A percentile compares a stretch with the other conserved stretches of the same genome.
These are phyloP conservation scores for Arthrinium puccinioides DNA, from an alignment of 2,329 filamentous ascomycete genomes.

Conservation along the genomic window DNA sequence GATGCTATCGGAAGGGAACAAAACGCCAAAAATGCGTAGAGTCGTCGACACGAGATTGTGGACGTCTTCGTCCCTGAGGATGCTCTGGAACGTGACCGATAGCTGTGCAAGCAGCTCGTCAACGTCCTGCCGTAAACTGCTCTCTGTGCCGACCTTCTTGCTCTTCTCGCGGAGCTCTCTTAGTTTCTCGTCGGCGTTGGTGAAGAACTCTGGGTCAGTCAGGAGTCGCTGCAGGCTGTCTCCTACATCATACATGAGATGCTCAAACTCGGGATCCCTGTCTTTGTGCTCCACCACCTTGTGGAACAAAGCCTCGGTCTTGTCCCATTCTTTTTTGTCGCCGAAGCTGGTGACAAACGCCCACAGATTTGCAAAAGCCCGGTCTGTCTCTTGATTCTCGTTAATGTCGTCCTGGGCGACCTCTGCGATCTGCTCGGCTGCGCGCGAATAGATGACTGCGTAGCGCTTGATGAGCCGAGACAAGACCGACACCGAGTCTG, in stretches of 20 bases:
- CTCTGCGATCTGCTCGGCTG: slow-evolving; percentile 58
- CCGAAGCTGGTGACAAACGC: slow-evolving; percentile 73
- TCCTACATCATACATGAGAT: slow-evolving; percentile 65
- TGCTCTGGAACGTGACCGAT: slow-evolving; percentile 59
- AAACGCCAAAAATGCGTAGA: slow-evolving; percentile 58
- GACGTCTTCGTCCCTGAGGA: slow-evolving; percentile 66
- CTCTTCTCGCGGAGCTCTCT: slow-evolving; percentile 43
- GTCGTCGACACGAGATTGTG: slow-evolving; percentile 61
- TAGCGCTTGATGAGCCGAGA: slow-evolving; percentile 72
- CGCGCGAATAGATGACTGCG: slow-evolving; percentile 68
- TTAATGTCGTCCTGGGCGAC: slow-evolving; percentile 64
- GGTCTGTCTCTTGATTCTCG: slow-evolving; percentile 66
- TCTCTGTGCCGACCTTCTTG: slow-evolving; percentile 59
- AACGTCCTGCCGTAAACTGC: slow-evolving; percentile 64
- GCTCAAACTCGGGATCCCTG: slow-evolving; percentile 76
- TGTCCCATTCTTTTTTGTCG: slow-evolving; percentile 65
- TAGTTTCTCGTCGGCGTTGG: slow-evolving; percentile 55
- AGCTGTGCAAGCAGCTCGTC: slow-evolving; percentile 64
- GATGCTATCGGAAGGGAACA: slow-evolving; percentile 58
- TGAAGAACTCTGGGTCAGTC: slow-evolving; percentile 80
- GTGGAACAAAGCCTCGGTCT: slow-evolving; percentile 61
- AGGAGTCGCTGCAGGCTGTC: slow-evolving; percentile 73
- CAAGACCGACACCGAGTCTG: slow-evolving; percentile 75
- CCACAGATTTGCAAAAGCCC: slow-evolving; percentile 76
- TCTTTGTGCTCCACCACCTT: slow-evolving; percentile 66